phyloP scores from a whole-genome alignment of 805 yeast species.

The Candida maesae region DNA sequence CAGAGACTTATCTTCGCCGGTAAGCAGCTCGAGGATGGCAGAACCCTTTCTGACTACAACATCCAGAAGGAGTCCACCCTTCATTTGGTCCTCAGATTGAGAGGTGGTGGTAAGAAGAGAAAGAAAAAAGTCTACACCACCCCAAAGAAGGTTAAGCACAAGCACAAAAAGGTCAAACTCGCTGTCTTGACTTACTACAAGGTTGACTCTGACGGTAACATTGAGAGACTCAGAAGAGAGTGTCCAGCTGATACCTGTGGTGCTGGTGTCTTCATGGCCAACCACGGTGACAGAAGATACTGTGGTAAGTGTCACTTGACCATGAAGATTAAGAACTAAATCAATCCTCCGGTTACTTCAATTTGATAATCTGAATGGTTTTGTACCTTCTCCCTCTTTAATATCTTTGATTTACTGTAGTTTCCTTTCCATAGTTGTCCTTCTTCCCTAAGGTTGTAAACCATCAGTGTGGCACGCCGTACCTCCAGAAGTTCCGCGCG shows the following conservation, averaged over 20 bases:
- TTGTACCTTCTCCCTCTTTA: background rate
- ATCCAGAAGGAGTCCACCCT: constrained; percentile 96
- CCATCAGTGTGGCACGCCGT: no score
- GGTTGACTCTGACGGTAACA: constrained; percentile 98
- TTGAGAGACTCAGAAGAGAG: constrained; percentile 98
- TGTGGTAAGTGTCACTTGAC: constrained; percentile 99
- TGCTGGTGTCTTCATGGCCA: constrained; percentile 99
- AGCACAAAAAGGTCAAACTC: constrained; percentile 98
- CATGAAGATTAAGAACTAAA: constrained; percentile 49
- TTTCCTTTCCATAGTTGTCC: no score
- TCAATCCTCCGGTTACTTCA: background rate
- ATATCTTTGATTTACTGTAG: background rate
- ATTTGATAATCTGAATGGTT: background rate
- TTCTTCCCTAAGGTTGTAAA: no score
- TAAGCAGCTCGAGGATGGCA: constrained; percentile 94
- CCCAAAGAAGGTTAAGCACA: constrained; percentile 99
- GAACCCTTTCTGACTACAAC: constrained; percentile 96
- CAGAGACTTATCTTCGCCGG: constrained; percentile 97
- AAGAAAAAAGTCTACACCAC: constrained; percentile 99
- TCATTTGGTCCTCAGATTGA: constrained; percentile 93
- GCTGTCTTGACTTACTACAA: constrained; percentile 99
- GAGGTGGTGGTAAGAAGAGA: constrained; percentile 99
- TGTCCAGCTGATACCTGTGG: constrained; percentile 92
- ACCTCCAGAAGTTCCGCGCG: no score
- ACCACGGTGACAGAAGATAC: constrained; percentile 97